Evolutionary conservation across 2,329 filamentous ascomycete species (phyloP), one percentile per base, ranked within the genome.

Genomic region (Graphiopsis chlorocephala): DNA sequence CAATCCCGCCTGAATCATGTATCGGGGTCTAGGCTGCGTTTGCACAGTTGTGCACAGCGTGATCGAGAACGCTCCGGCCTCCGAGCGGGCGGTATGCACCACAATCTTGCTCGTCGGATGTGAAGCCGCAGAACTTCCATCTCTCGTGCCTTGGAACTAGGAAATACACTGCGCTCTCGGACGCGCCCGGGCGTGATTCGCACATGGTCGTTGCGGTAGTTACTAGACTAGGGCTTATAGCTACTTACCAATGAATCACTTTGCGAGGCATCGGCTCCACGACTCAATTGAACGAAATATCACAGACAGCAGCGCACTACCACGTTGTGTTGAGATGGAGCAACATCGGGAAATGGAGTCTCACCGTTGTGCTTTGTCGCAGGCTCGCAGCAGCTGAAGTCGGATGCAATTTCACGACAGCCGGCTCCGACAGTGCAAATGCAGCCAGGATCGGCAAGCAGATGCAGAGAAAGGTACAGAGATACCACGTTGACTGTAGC

Each of bases 311-410:
- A 47, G 15, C n/a, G 8, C 35, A 60, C 57, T 47, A n/a, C 33
- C 33, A 3, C 26, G 20, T 23, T 56, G 53, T 62, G 60, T 62
- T 62, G 60, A 62, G 48, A 38, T 62, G 60, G 60, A 62, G 60
- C 48, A 62, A 62, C 60, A 62, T 38, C 60, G 60, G 60, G 25
- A 62, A 26, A 53, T 53, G 60, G 60, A 29, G 60, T 14, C 59
- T 53, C 60, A 31, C 28, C 29, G 23, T 50, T 56, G 53, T 53
- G 50, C 50, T 53, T 28, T 28, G 50, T 45, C n/a, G 38, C 38
- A 45, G 38, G 23, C n/a, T 20, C 38, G 50, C 29, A 53, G 26
- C 50, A 53, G 50, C 50, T 53, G 50, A 53, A 31, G 50, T 28
- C 50, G 50, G 50, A 53, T 53, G 29, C 38, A 45, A 45, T 45